A percentile compares a stretch with the other conserved stretches of the same genome.
phyloP scores from a whole-genome alignment of 208 protist genomes.

The Trichomonas vaginalis region DNA sequence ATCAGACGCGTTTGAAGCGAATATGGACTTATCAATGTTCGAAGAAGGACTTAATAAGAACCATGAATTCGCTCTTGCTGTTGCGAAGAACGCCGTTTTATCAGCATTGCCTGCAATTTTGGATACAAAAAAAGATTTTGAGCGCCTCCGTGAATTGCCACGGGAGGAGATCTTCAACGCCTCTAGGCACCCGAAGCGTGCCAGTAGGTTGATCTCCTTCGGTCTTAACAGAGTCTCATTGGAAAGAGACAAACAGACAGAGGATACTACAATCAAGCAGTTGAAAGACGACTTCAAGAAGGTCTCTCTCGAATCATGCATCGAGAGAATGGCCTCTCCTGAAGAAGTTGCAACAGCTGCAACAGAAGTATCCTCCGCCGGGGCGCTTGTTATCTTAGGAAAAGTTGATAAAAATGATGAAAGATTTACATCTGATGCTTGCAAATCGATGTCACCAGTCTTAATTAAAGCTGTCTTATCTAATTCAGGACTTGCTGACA shows the following conservation, averaged over 20 bases:
- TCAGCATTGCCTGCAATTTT: neutral
- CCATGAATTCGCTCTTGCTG: neutral
- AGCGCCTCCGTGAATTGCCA: neutral
- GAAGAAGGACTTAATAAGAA: neutral
- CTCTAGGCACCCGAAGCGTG: too few relatives aligned
- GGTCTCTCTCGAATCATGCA: neutral
- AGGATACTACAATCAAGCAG: neutral
- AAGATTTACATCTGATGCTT: neutral
- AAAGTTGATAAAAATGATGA: neutral
- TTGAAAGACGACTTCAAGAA: neutral
- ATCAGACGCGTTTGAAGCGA: neutral
- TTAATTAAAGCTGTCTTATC: neutral
- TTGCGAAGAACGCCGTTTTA: neutral
- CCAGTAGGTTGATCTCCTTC: neutral
- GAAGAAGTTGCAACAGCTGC: neutral
- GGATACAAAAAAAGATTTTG: neutral
- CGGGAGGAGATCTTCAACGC: neutral
- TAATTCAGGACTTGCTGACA: neutral
- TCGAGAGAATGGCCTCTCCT: neutral
- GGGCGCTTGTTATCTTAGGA: neutral
- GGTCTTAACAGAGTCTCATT: neutral
- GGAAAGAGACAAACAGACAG: neutral
- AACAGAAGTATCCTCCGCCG: neutral
- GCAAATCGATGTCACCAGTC: neutral
- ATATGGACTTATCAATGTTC: neutral